Conservation (phyloP, 306 rosid species). For the Glycine tomentella region DNA sequence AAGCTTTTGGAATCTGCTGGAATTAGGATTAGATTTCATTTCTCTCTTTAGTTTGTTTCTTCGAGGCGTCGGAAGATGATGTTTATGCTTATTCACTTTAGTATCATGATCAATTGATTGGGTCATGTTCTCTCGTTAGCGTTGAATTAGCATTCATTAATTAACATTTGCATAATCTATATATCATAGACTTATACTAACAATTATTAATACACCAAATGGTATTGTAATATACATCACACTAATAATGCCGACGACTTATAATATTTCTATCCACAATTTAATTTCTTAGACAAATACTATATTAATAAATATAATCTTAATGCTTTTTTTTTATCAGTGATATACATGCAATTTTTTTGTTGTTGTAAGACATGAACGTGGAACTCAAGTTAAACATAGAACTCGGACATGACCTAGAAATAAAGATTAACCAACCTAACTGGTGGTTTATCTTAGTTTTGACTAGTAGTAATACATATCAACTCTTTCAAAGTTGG, state of each 20-base stretch:
- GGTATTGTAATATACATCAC: background rate
- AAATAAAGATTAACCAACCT: background rate
- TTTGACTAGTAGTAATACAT: background rate
- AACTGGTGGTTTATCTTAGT: background rate
- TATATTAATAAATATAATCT: background rate
- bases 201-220: background rate
- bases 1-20: constrained; percentile 54
- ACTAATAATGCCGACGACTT: background rate
- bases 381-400: background rate
- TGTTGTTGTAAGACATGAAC: background rate
- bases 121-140: background rate
- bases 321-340: background rate
- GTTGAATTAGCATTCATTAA: background rate
- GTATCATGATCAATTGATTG: background rate
- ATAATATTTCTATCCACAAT: background rate
- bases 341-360: background rate
- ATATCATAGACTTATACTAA: too few species aligned
- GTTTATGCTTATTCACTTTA: constrained; percentile 40
- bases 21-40: constrained; percentile 57
- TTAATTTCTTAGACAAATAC: background rate
- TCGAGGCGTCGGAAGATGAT: constrained; percentile 42
- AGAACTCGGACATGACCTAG: background rate
- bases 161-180: too few species aligned
- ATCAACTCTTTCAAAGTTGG: background rate
- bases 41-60: constrained; percentile 42